These are phyloP conservation scores for Stevia rebaudiana DNA, from an alignment of 140 eudicot species.

Conservation along the genomic window DNA sequence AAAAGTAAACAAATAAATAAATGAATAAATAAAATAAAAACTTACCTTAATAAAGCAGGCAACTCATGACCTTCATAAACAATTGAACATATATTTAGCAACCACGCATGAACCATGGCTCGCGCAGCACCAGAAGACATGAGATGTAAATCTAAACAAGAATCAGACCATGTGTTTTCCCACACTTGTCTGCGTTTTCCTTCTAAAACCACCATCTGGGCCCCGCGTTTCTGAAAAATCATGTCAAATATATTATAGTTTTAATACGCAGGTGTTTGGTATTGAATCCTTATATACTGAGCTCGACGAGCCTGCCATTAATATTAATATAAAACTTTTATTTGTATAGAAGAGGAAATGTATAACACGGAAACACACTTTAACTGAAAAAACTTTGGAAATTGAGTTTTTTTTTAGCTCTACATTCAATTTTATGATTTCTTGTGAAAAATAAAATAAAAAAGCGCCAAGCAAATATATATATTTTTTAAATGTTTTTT, in stretches of 20 bases:
- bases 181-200: conserved; percentile 86
- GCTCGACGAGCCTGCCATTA: background rate
- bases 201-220: conserved; percentile 89
- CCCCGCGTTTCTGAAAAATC: conserved; percentile 65
- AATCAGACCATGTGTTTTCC: conserved; percentile 76
- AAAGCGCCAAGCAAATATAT: no score
- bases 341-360: no score
- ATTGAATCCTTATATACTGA: no score
- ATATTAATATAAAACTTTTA: no score
- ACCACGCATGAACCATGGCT: conserved; percentile 97
- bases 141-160: conserved; percentile 84
- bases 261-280: background rate
- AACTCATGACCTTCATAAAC: conserved; percentile 83
- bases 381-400: no score
- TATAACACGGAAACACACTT: no score
- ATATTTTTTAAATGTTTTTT: no score
- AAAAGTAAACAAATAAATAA: no score
- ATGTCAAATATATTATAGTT: background rate
- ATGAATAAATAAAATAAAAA: no score
- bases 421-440: no score
- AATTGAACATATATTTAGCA: conserved; percentile 71
- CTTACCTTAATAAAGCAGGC: conserved; percentile 72
- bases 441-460: no score
- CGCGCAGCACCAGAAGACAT: conserved; percentile 99
- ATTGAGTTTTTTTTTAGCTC: no score